Evolutionary conservation across 352 stramenopile genomes (phyloP).

Genomic region (Discostella stelligera): DNA sequence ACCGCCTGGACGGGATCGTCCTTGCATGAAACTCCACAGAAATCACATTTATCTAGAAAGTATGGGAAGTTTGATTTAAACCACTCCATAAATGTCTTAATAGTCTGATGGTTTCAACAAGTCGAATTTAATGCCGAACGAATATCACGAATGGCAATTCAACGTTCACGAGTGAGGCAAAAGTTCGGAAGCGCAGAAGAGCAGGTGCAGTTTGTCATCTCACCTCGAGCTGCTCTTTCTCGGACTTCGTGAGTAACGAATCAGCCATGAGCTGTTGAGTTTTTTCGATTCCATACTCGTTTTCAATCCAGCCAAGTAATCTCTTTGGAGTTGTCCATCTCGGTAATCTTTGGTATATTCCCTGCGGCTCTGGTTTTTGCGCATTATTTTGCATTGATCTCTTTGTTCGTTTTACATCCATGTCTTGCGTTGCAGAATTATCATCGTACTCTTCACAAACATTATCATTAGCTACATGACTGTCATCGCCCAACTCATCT

Average conservation of each 20-base stretch:
- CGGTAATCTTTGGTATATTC: too few species aligned
- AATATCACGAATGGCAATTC: too few species aligned
- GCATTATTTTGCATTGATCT: not conserved
- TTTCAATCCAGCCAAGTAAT: slow-evolving; percentile 50
- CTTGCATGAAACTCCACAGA: slow-evolving; percentile 52
- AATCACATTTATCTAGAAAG: slow-evolving; percentile 60
- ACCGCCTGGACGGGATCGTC: slow-evolving; percentile 11
- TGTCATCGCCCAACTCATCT: slow-evolving; percentile 33
- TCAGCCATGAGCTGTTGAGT: slow-evolving; percentile 41
- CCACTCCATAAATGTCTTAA: slow-evolving; percentile 59
- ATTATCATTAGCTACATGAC: not conserved
- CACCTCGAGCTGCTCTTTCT: slow-evolving; percentile 50
- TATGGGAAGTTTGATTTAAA: slow-evolving; percentile 63
- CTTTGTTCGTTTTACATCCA: not conserved
- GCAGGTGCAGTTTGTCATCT: not conserved
- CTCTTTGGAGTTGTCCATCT: slow-evolving; percentile 50
- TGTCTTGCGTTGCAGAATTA: too few species aligned
- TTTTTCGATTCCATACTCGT: slow-evolving; percentile 52
- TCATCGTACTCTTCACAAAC: not conserved
- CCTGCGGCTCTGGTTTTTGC: not conserved
- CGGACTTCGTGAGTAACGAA: slow-evolving; percentile 25
- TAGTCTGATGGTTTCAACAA: slow-evolving; percentile 20
- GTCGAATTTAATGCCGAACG: too few species aligned
- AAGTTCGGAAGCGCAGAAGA: not conserved
- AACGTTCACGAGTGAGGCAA: too few species aligned